Base-by-base conservation (phyloP, 495 filamentous ascomycete genomes). In the Glonium stellatum region DNA sequence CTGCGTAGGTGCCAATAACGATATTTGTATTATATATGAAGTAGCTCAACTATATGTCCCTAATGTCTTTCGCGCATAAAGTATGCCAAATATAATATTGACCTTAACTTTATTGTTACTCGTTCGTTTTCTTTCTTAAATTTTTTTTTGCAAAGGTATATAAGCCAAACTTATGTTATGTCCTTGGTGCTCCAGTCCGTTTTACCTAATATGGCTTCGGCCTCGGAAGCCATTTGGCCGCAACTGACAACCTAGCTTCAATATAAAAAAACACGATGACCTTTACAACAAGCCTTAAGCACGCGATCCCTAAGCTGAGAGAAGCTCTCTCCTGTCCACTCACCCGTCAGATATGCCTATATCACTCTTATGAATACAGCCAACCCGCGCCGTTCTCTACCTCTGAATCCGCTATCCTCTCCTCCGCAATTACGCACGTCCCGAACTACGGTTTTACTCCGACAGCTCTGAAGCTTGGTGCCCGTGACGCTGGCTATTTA, bases 371-470 rank as follows among this genome's bases (percentile, higher is more conserved):
- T 70, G 77, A 84, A 60, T 77, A 85, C 76, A 75, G 83, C 61
- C 67, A 79, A 58, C 69, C 82, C 49, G 66, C 82, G 48, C 75
- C 83, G 70, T 96, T 92, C 83, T 83, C 77, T 54, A 75, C 82
- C 42, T 74, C 83, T 63, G 89, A 96, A 78, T 74, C 76, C 15
- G 76, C 82, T 57, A 92, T 97, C 72, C 90, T 98, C 60, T 78
- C 86, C 57, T 81, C 90, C 6, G 84, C 92, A 25, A 82, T 91
- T 67, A 56, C 66, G n/a, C 88, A 93, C 73, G 85, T 97, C 42
- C 90, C 90, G 48, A 58, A 72, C 31, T 84, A 91, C 70, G 93
- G 95, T 69, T 97, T 97, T 80, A 86, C 88, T 1, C 64, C 69
- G 31, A 73, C 80, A 9, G 76, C 91, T 2, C 80, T 98, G 9